Evolutionary conservation across 163 green algal species (phyloP).

Genomic region (Prototheca cutis): DNA sequence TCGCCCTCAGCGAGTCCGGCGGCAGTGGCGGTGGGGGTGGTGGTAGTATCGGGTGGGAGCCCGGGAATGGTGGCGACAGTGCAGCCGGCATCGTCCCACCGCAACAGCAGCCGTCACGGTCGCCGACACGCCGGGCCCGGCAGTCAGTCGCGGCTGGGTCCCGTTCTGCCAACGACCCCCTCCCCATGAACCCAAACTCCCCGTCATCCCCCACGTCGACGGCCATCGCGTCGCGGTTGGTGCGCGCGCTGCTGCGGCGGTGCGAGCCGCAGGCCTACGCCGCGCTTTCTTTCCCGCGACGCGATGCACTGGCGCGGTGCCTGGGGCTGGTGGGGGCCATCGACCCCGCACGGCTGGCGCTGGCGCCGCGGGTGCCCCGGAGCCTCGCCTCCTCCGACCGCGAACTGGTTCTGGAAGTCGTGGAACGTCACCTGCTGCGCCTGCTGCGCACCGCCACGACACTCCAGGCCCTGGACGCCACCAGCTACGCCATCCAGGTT

Average conservation of each 20-base stretch:
- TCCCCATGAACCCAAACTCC: no score
- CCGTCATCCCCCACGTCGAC: background rate
- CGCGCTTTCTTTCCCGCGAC: conserved; percentile 9
- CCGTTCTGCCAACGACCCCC: no score
- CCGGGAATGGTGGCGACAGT: no score
- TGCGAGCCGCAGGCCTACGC: conserved; percentile 29
- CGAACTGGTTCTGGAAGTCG: conserved; percentile 40
- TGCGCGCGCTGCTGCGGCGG: conserved; percentile 35
- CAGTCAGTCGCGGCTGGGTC: no score
- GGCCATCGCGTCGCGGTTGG: conserved; percentile 24
- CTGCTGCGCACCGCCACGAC: conserved; percentile 64
- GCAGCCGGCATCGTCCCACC: no score
- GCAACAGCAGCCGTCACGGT: no score
- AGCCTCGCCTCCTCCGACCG: conserved; percentile 21
- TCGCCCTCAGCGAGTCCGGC: no score
- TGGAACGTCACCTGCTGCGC: conserved; percentile 60
- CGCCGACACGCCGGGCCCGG: background rate
- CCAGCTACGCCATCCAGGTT: conserved; percentile 70
- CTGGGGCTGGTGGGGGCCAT: conserved; percentile 41
- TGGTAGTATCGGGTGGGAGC: no score
- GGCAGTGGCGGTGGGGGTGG: no score
- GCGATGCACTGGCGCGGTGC: conserved; percentile 27
- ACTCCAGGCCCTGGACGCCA: conserved; percentile 61
- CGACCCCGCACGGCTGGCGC: conserved; percentile 36
- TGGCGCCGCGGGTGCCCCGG: conserved; percentile 27